A percentile compares a stretch with the other conserved stretches of the same genome.
These are phyloP conservation scores for Stereum hirsutum DNA, from an alignment of 1,284 basidiomycete genomes.

Conservation along the genomic window DNA sequence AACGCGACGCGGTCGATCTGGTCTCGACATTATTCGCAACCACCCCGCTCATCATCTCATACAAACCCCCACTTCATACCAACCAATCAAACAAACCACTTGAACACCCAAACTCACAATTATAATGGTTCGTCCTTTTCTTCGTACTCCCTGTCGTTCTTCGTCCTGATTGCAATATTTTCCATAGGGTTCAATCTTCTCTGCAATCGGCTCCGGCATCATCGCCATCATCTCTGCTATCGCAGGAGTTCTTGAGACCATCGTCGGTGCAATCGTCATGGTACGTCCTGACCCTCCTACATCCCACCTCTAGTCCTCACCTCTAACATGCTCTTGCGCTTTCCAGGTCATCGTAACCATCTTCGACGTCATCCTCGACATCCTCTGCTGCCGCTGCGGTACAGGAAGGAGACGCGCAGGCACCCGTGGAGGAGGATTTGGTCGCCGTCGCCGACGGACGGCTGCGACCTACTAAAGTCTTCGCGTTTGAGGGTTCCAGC, in stretches of 20 bases:
- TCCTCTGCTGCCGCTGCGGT: constrained; percentile 6
- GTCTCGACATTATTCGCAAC: neutral
- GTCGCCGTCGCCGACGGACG: neutral
- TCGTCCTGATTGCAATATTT: neutral
- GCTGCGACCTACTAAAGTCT: neutral
- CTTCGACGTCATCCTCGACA: constrained; percentile 20
- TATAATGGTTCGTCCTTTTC: neutral
- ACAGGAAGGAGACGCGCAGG: neutral
- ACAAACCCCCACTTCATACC: neutral
- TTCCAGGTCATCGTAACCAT: constrained; percentile 51
- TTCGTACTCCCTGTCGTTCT: neutral
- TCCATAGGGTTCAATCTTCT: constrained; percentile 48
- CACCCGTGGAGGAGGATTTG: neutral
- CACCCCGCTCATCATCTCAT: neutral
- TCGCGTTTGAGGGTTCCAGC: neutral
- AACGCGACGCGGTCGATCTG: too few relatives aligned
- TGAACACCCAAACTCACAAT: neutral
- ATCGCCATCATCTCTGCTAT: constrained; percentile 49
- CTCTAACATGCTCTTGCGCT: neutral
- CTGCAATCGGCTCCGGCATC: constrained; percentile 49
- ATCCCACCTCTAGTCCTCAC: neutral
- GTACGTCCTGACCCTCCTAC: constrained; percentile 24
- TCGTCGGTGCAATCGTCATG: constrained; percentile 44
- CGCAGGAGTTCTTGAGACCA: constrained; percentile 45
- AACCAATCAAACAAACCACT: neutral